phyloP scores from a whole-genome alignment of 441 rosid genomes.

The Populus tomentosa region DNA sequence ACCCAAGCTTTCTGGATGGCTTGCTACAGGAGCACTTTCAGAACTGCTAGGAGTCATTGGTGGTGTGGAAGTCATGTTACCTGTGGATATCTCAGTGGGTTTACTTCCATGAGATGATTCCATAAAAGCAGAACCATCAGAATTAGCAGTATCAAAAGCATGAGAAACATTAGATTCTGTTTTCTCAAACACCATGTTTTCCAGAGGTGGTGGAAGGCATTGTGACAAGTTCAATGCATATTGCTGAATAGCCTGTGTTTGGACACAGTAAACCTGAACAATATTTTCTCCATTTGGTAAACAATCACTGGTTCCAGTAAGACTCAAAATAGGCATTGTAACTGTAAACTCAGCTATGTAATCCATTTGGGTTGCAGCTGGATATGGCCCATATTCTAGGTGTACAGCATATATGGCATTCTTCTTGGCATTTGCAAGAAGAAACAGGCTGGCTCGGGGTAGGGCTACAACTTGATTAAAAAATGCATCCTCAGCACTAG shows the following conservation, averaged over 20 bases:
- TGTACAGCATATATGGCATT: constrained; percentile 88
- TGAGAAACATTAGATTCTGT: constrained; percentile 45
- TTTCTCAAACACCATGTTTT: constrained; percentile 51
- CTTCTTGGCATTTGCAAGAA: constrained; percentile 90
- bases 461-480: constrained; percentile 82
- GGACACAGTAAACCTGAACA: constrained; percentile 21
- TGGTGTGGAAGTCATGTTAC: constrained; percentile 19
- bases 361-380: constrained; percentile 72
- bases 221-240: too few species aligned
- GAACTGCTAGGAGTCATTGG: constrained; percentile 26
- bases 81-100: constrained; percentile 27
- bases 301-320: constrained; percentile 61
- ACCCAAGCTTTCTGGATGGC: constrained; percentile 32
- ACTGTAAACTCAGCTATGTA: constrained; percentile 85
- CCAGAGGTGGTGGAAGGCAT: constrained; percentile 34
- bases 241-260: too few species aligned
- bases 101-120: constrained; percentile 41
- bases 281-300: constrained; percentile 51
- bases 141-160: constrained; percentile 22
- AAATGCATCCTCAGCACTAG: constrained; percentile 60
- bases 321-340: constrained; percentile 89
- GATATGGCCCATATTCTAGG: constrained; percentile 70
- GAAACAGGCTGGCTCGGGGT: constrained; percentile 59
- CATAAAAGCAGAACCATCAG: constrained; percentile 24
- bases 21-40: constrained; percentile 25